Evolutionary conservation across 306 rosid genomes (phyloP), one percentile per base, ranked within the genome.

Genomic region (Delonix regia): DNA sequence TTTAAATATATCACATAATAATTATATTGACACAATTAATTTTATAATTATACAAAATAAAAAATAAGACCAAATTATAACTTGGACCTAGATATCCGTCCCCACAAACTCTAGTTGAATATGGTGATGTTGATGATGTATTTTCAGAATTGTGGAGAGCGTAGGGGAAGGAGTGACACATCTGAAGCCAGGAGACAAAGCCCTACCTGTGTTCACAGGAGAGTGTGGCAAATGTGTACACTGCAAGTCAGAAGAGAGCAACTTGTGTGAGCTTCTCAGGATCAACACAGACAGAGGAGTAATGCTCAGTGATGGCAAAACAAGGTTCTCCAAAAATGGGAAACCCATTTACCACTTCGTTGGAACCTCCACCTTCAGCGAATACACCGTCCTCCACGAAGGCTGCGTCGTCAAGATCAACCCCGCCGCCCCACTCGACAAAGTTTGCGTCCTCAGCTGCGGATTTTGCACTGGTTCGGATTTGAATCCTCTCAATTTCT

Each of bases 311-410:
- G 93, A 91, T 3, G 91, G 90, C 9, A 77, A 82, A 71, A 5
- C 89, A 0, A 82, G 91, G 74, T 91, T 91, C 75, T 91, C 93
- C 21, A 89, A 56, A 16, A 78, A 87, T 5, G 96, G 91, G 38
- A 72, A 90, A 13, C 96, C 93, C 0, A 87, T 90, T 57, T 75
- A 87, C 70, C 96, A 91, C 66, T 90, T 91, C 67, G 73, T 91
- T 9, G 96, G 96, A 25, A 91, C 93, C 21, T 91, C 96, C 22
- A 91, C 93, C 0, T 91, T 91, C 69, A 86, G 91, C 39, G 93
- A 89, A 24, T 89, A 91, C 81, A 91, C 96, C 7, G 91, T 91
- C 24, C 71, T 78, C n/a, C 96, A 91, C 28, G 72, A 73, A 30
- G 93, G 96, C 4, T 91, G 90, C 22, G 78, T 87, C 24, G 93